Evolutionary conservation across 2,329 filamentous ascomycete species (phyloP).

Genomic region (Didymella glomerata): DNA sequence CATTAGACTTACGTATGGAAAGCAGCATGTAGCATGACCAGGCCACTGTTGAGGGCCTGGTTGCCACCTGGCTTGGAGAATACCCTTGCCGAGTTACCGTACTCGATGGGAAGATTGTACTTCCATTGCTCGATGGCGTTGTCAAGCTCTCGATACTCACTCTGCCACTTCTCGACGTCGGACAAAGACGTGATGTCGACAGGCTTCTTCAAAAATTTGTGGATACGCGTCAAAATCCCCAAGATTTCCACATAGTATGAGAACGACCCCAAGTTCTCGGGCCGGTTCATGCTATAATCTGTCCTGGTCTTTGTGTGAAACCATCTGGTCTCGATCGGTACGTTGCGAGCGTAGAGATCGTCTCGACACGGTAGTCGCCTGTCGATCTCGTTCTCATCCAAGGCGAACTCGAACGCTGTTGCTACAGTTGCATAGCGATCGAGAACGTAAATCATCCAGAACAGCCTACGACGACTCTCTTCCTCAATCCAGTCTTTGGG

Average conservation of each 20-base stretch:
- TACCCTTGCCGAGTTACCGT: slow-evolving; percentile 81
- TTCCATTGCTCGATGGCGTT: slow-evolving; percentile 83
- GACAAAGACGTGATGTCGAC: slow-evolving; percentile 85
- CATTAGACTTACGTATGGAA: slow-evolving; percentile 75
- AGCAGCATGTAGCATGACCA: slow-evolving; percentile 90
- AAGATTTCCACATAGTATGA: slow-evolving; percentile 91
- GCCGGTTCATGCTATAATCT: slow-evolving; percentile 72
- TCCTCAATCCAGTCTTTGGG: slow-evolving; percentile 88
- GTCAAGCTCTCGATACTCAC: slow-evolving; percentile 85
- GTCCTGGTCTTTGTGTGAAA: slow-evolving; percentile 64
- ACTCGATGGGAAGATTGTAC: slow-evolving; percentile 81
- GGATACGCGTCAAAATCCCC: slow-evolving; percentile 85
- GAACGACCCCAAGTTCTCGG: slow-evolving; percentile 86
- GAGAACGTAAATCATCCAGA: slow-evolving; percentile 94
- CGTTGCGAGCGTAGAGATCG: slow-evolving; percentile 83
- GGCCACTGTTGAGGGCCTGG: slow-evolving; percentile 78
- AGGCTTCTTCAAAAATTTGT: slow-evolving; percentile 86
- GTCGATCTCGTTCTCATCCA: slow-evolving; percentile 90
- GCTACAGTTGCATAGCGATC: slow-evolving; percentile 91
- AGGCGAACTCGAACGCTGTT: slow-evolving; percentile 89
- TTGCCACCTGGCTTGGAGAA: slow-evolving; percentile 68
- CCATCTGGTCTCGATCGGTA: slow-evolving; percentile 84
- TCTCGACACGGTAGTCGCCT: slow-evolving; percentile 86
- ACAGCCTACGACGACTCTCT: slow-evolving; percentile 81
- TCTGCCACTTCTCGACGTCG: slow-evolving; percentile 90